Evolutionary conservation across 148 eudicot species (phyloP).

Genomic region (Heliamphora exappendiculata): DNA sequence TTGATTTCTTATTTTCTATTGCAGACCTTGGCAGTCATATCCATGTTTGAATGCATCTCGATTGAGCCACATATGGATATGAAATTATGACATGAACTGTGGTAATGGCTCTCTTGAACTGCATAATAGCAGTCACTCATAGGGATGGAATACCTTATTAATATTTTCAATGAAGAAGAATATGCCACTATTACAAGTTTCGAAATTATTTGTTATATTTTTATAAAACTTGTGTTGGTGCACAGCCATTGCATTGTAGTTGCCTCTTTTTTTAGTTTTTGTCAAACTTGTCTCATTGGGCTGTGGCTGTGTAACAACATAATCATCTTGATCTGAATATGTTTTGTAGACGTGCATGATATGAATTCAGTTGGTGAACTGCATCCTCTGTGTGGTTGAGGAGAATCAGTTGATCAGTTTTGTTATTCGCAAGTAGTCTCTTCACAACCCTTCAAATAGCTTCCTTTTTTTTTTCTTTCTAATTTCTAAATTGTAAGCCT

Average conservation of each 20-base stretch:
- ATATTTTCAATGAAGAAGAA: not conserved
- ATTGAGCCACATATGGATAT: not conserved
- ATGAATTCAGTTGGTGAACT: not conserved
- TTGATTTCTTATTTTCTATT: slow-evolving; percentile 13
- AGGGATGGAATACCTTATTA: not conserved
- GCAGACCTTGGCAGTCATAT: not conserved
- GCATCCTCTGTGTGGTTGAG: not conserved
- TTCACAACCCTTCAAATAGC: not conserved
- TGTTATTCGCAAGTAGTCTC: not conserved
- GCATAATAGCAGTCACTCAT: not conserved
- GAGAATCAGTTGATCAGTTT: not conserved
- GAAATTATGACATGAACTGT: not conserved
- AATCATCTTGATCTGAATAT: not conserved
- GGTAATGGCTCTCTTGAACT: not conserved
- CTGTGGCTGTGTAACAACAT: not conserved
- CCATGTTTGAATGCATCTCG: not conserved
- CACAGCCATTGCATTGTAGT: not conserved
- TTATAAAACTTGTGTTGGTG: not conserved
- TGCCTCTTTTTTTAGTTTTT: not conserved
- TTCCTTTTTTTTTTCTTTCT: not conserved
- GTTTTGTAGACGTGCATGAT: not conserved
- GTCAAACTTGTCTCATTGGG: not conserved
- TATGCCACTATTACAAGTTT: not conserved
- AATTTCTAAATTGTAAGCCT: not conserved
- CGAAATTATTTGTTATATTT: not conserved